Evolutionary conservation across 2,329 filamentous ascomycete genomes (phyloP).

Genomic region (Xylariaceae sp.): DNA sequence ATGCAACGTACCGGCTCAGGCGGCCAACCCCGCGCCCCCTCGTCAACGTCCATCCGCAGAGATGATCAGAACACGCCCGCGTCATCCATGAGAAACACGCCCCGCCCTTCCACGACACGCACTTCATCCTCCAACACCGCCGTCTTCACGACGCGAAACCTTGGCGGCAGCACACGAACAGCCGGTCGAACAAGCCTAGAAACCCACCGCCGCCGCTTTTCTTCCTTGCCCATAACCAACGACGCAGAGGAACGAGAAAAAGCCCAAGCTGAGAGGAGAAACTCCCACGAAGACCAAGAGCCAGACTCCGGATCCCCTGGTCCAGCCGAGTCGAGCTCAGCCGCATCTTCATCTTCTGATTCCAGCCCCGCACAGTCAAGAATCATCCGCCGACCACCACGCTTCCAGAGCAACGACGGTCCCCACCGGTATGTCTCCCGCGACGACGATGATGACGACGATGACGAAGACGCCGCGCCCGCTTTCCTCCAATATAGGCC

Average conservation of each 20-base stretch:
- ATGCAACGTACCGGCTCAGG: slow-evolving; percentile 51
- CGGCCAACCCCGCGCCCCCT: slow-evolving; percentile 43
- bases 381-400: slow-evolving; percentile 57
- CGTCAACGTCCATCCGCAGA: slow-evolving; percentile 53
- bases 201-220: slow-evolving; percentile 39
- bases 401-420: slow-evolving; percentile 41
- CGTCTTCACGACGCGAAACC: slow-evolving; percentile 32
- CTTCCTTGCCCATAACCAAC: slow-evolving; percentile 41
- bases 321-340: slow-evolving; percentile 36
- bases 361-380: slow-evolving; percentile 55
- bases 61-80: slow-evolving; percentile 47
- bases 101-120: slow-evolving; percentile 44
- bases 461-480: slow-evolving; percentile 49
- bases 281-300: slow-evolving; percentile 30
- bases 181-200: slow-evolving; percentile 28
- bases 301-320: slow-evolving; percentile 41
- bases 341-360: slow-evolving; percentile 30
- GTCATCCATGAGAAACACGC: slow-evolving; percentile 41
- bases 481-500: slow-evolving; percentile 50
- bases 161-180: slow-evolving; percentile 32
- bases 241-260: slow-evolving; percentile 33
- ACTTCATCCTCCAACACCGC: slow-evolving; percentile 46
- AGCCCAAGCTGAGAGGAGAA: too few relatives aligned
- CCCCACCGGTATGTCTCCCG: too few relatives aligned
- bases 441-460: slow-evolving; percentile 51